These are phyloP conservation scores for Helotiales sp. DNA, from an alignment of 2,329 filamentous ascomycete genomes.

Conservation along the genomic window DNA sequence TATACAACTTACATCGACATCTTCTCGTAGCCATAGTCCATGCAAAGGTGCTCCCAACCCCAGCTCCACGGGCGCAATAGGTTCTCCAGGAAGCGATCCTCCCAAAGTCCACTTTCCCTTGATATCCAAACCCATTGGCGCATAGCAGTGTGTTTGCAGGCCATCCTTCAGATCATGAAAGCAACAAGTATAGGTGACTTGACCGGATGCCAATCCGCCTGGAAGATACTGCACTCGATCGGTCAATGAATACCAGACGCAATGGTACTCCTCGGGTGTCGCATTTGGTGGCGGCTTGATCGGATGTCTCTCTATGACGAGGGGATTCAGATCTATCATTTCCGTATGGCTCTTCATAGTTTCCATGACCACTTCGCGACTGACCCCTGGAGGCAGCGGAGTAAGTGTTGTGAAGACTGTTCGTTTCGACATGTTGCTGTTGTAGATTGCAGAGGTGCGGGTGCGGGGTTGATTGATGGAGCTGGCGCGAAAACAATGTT, in stretches of 20 bases:
- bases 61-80: slow-evolving; percentile 66
- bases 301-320: slow-evolving; percentile 73
- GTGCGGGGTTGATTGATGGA: slow-evolving; percentile 7
- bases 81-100: slow-evolving; percentile 74
- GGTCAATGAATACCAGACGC: slow-evolving; percentile 78
- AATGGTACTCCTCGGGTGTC: slow-evolving; percentile 71
- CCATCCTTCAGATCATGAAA: slow-evolving; percentile 77
- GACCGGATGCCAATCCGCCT: slow-evolving; percentile 63
- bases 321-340: slow-evolving; percentile 89
- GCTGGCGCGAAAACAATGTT: not conserved
- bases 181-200: slow-evolving; percentile 78
- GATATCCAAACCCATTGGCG: slow-evolving; percentile 80
- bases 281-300: slow-evolving; percentile 72
- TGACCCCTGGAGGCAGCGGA: slow-evolving; percentile 71
- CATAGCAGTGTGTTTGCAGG: slow-evolving; percentile 82
- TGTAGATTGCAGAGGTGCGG: not conserved
- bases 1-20: slow-evolving; percentile 61
- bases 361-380: slow-evolving; percentile 71
- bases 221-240: slow-evolving; percentile 80
- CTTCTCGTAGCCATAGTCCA: slow-evolving; percentile 83
- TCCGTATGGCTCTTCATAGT: slow-evolving; percentile 78
- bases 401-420: slow-evolving; percentile 79
- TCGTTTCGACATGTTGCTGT: slow-evolving; percentile 38
- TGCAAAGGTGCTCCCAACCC: slow-evolving; percentile 67
- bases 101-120: slow-evolving; percentile 78